Base-by-base conservation (phyloP, 1,139 yeast genomes). In the Kodamaea ohmeri region DNA sequence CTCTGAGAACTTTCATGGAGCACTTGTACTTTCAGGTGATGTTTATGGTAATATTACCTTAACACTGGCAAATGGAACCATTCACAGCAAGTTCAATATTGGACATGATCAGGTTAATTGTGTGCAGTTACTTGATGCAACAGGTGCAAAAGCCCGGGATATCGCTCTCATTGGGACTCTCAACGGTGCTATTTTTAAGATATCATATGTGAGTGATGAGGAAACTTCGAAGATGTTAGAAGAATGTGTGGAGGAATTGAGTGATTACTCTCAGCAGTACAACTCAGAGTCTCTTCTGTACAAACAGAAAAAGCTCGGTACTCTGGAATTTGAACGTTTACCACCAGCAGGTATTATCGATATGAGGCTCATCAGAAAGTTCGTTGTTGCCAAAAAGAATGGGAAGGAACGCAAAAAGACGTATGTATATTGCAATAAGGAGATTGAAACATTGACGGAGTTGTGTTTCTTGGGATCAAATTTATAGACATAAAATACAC, bases 161-260 rank as follows among this genome's bases (percentile, higher is more conserved):
- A 32, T 49, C 14, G 63, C 56, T 0, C 35, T 65, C 1, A 38
- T 67, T 16, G 73, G 72, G 3, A 68, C 73, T 0, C 56, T 58
- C 1, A 54, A 54, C 44, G 75, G 75, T 6, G 69, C 63, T 2
- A 45, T 68, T 7, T 64, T 59, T 39, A 37, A 44, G 22, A 19
- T 53, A 8, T 28, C 40, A 16, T 18, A 25, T 9, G 33, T 35
- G 22, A 20, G 44, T 14, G 32, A 29, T n/a, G 33, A 51, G 25
- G 49, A 48, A 7, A 24, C 48, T 5, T 39, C 32, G 14, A 39
- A 30, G 2, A 34, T 45, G 2, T 30, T 55, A 2, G 41, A 29
- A 1, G 44, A 41, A 15, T 51, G 58, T 35, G 33, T 34, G 16
- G 46, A 48, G 22, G 60, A 56, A 29, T 35, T 54, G 24, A 37